Percentiles rank a stretch among this genome's conserved stretches.
phyloP scores from a whole-genome alignment of 2,329 filamentous ascomycete species.

The Cercospora sp. region DNA sequence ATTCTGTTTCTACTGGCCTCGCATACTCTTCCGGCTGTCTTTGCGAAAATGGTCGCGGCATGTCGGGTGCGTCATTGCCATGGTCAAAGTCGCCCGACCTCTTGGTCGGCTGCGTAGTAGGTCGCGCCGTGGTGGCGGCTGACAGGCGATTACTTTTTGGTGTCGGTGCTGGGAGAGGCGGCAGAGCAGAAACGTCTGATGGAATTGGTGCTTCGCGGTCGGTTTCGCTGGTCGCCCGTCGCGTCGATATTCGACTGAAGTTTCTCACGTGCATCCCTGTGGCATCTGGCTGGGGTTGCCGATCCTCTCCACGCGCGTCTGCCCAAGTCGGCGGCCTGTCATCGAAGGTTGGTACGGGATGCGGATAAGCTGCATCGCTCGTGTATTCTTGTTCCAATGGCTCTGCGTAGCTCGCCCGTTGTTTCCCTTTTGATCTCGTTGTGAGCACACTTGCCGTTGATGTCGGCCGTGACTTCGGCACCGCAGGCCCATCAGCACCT shows the following conservation, averaged over 20 bases:
- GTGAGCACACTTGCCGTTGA: conserved; percentile 23
- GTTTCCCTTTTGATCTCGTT: conserved; percentile 21
- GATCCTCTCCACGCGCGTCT: conserved; percentile 19
- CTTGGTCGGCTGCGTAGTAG: conserved; percentile 13
- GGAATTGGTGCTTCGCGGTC: conserved; percentile 14
- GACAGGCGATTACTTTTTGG: conserved; percentile 24
- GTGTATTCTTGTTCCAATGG: conserved; percentile 26
- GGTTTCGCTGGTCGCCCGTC: conserved; percentile 20
- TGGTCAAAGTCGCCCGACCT: conserved; percentile 10
- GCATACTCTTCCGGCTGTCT: conserved; percentile 23
- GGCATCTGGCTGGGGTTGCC: conserved; percentile 9
- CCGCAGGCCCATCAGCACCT: conserved; percentile 19
- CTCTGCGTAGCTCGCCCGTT: conserved; percentile 28
- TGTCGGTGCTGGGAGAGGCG: conserved; percentile 20
- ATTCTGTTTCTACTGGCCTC: conserved; percentile 18
- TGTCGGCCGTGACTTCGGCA: conserved; percentile 21
- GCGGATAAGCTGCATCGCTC: conserved; percentile 26
- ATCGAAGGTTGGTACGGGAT: conserved; percentile 17
- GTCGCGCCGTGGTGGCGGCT: conserved; percentile 22
- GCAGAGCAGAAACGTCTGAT: conserved; percentile 22
- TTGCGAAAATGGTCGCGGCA: conserved; percentile 19
- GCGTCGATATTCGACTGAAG: conserved; percentile 24
- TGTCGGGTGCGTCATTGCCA: conserved; percentile 5
- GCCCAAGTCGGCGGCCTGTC: conserved; percentile 16
- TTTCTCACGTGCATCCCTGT: conserved; percentile 22